Conservation (phyloP, 2,329 filamentous ascomycete species). For the Thelonectria rubi region DNA sequence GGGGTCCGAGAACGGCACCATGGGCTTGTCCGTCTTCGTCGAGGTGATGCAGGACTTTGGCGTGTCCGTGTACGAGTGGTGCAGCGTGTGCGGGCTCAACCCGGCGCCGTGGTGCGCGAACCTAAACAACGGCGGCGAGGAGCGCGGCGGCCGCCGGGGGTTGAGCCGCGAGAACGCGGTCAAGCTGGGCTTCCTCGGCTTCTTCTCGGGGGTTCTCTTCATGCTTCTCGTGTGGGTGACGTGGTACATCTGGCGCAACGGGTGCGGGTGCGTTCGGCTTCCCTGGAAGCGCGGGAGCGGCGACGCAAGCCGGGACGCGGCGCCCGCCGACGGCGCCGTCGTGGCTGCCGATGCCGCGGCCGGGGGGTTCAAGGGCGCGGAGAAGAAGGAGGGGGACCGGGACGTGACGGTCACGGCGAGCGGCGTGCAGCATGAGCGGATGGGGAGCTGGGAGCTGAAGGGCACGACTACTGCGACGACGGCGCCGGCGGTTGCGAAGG, state of each 20-base stretch:
- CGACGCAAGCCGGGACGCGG: too few species aligned
- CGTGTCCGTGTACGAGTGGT: constrained; percentile 53
- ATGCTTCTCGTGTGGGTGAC: background rate
- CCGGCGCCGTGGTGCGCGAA: constrained; percentile 51
- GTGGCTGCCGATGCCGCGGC: constrained; percentile 2
- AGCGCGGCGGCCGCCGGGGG: background rate
- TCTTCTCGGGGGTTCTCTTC: background rate
- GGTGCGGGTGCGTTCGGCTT: too few species aligned
- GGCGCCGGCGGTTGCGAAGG: constrained; percentile 24
- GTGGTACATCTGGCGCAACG: too few species aligned
- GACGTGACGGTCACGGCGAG: constrained; percentile 53
- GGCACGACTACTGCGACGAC: constrained; percentile 26
- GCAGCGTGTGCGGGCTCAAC: constrained; percentile 50
- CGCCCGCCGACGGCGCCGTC: constrained; percentile 8
- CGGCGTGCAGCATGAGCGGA: constrained; percentile 55
- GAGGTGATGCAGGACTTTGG: constrained; percentile 49
- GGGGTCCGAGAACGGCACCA: constrained; percentile 43
- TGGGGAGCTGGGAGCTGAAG: constrained; percentile 61
- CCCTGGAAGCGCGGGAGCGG: too few species aligned
- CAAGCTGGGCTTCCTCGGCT: too few species aligned
- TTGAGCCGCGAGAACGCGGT: too few species aligned
- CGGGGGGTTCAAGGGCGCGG: constrained; percentile 56
- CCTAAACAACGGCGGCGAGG: background rate
- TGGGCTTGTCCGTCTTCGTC: constrained; percentile 53
- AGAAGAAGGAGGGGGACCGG: constrained; percentile 55